Evolutionary conservation across 2,329 filamentous ascomycete species (phyloP), one percentile per base, ranked within the genome.

Genomic region (Diplodia scrobiculata): DNA sequence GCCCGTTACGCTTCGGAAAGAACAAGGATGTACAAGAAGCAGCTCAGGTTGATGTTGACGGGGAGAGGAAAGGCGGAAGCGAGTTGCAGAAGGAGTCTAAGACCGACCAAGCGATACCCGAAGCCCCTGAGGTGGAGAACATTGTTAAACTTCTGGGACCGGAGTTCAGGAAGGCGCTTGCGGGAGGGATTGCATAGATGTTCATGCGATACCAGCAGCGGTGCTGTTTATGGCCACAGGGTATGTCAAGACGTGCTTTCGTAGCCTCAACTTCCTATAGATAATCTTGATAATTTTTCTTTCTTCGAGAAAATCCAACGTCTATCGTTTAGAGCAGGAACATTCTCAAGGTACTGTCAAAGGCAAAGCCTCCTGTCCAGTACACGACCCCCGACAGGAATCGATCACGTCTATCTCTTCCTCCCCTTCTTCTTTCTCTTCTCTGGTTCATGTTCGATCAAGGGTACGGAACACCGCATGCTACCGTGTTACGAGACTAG

Each of bases 1-100:
- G 88, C 0, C 78, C 80, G 1, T 75, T 88, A 0, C 81, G 89
- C 0, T 75, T 69, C 19, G 77, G 77, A 0, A 70, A 70, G 21
- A 76, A 69, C 59, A 72, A 72, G 51, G 73, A 73, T 50, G 75
- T 79, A 50, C 76, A 73, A 66, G 76, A 77, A 51, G 75, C 76
- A 45, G 73, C 71, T 36, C 70, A 73, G 53, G 72, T 75, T 10
- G 76, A 75, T 62, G 71, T 78, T 2, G 73, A 78, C 53, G 75
- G 75, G 10, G 69, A 73, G 51, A 69, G 68, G 53, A 69, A 70
- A 19, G 72, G 71, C 67, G 58, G 71, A 71, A 54, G 72, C 74
- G 68, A 73, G 73, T 65, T 67, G 71, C 36, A 74, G 73, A 32
- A 45, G 11, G 65, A 62, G 3, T 11, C 36, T 1, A 53, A 54